These are phyloP conservation scores for Stevia rebaudiana DNA, from an alignment of 140 eudicot species.

Conservation along the genomic window DNA sequence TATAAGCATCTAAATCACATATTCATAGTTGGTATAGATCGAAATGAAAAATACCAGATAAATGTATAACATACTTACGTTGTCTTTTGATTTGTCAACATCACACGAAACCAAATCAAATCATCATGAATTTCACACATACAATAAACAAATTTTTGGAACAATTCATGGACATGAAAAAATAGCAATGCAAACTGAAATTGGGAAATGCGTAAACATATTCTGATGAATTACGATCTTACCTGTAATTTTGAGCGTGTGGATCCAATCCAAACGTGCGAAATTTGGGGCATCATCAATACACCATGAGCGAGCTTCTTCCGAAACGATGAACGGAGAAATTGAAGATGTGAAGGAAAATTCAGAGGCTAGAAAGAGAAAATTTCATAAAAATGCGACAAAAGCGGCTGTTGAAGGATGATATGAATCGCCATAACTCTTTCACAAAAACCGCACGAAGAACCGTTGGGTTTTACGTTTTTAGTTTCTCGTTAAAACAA, in stretches of 20 bases:
- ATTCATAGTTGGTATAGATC: background rate
- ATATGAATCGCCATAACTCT: conserved; percentile 41
- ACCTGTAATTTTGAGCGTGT: conserved; percentile 26
- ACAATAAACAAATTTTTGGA: background rate
- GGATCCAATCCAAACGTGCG: conserved; percentile 33
- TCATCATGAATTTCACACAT: background rate
- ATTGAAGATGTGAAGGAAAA: conserved; percentile 22
- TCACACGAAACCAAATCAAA: background rate
- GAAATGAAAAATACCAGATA: background rate
- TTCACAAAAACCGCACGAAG: background rate
- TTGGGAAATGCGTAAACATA: background rate
- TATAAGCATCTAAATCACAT: background rate
- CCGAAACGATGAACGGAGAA: conserved; percentile 11
- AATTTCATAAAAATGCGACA: conserved; percentile 14
- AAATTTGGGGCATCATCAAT: conserved; percentile 9
- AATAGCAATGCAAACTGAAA: background rate
- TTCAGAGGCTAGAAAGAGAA: conserved; percentile 19
- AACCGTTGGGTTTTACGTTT: conserved; percentile 21
- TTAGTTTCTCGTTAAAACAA: background rate
- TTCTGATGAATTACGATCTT: background rate
- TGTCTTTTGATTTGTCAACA: too few relatives aligned
- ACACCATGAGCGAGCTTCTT: conserved; percentile 3
- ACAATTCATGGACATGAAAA: background rate
- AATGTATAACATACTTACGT: background rate
- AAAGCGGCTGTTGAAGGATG: conserved; percentile 36